Base-by-base conservation (phyloP, 2,329 filamentous ascomycete species). In the Fusarium sp. region DNA sequence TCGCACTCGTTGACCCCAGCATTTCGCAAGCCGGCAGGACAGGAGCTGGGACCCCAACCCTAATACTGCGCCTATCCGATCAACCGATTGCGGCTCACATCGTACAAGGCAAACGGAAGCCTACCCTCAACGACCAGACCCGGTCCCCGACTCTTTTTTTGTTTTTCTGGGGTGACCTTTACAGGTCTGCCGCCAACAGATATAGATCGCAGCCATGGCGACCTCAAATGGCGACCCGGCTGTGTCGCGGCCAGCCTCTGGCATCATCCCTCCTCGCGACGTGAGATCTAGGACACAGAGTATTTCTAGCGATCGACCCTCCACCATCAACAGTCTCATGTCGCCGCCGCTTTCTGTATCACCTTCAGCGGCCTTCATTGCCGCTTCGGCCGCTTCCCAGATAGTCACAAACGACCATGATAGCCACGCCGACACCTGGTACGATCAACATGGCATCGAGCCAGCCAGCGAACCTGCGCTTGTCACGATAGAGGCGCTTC, bases 321-420 rank as follows among this genome's bases (percentile, higher is more conserved):
- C 91, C 8, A 83, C 86, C 66, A 82, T 85, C 74, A 82, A 84
- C 75, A 85, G 85, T 74, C 80, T 91, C 50, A 84, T 88, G 78
- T 87, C 89, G 46, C 91, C 92, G 53, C 91, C 93, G 18, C 78
- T 87, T 34, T 83, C 83, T 50, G 86, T 95, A 60, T 89, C 89
- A 45, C 96, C 95, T 11, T 84, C 91, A 70, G 91, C 96, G 31
- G 92, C 90, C 18, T 99, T 97, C 80, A 94, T 99, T 74, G 94
- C 95, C 46, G 85, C 89, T 33, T 91, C 93, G 45, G 93, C 95
- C 61, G 96, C 95, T 52, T 94, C 93, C 18, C 93, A 97, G 77
- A 95, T 97, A 67, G 90, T 98, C 72, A 95, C 93, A 61, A 93
- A 94, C 76, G 91, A 97, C 76, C 91, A 96, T 80, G 92, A 95